A percentile compares a stretch with the other conserved stretches of the same genome.
Conservation (phyloP, 148 eudicot species). For the Rhododendron henanense region DNA sequence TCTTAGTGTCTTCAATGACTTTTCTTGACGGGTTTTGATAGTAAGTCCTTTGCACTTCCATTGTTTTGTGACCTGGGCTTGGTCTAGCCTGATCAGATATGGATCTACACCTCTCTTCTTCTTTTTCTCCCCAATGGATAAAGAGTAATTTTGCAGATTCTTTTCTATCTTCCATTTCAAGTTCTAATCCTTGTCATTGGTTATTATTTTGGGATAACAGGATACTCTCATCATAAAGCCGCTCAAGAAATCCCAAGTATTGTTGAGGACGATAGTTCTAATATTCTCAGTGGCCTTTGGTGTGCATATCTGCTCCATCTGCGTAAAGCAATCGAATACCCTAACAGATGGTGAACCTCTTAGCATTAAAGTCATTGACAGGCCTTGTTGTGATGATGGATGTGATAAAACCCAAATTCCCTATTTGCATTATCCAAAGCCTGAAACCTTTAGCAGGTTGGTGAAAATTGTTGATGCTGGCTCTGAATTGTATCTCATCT, state of each 20-base stretch:
- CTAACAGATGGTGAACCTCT: slow-evolving; percentile 25
- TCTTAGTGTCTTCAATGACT: background rate
- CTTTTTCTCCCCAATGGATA: background rate
- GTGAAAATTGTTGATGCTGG: background rate
- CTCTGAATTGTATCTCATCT: background rate
- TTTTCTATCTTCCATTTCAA: background rate
- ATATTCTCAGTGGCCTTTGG: slow-evolving; percentile 60
- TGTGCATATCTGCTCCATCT: slow-evolving; percentile 70
- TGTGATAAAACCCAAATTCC: slow-evolving; percentile 28
- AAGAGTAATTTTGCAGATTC: background rate
- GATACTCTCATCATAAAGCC: slow-evolving; percentile 48
- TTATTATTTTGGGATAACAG: slow-evolving; percentile 33
- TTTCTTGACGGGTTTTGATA: background rate
- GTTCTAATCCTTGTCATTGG: slow-evolving; percentile 10
- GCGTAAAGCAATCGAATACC: slow-evolving; percentile 53
- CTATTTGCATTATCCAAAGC: slow-evolving; percentile 71
- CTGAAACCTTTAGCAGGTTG: slow-evolving; percentile 72
- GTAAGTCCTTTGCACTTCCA: background rate
- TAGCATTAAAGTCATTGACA: slow-evolving; percentile 39
- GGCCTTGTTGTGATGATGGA: slow-evolving; percentile 24
- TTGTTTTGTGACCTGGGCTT: background rate
- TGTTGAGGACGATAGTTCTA: slow-evolving; percentile 54
- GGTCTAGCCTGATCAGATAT: background rate
- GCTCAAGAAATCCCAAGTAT: slow-evolving; percentile 60
- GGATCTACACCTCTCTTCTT: background rate